phyloP scores from a whole-genome alignment of 2,329 filamentous ascomycete species.

The Cadophora malorum region DNA sequence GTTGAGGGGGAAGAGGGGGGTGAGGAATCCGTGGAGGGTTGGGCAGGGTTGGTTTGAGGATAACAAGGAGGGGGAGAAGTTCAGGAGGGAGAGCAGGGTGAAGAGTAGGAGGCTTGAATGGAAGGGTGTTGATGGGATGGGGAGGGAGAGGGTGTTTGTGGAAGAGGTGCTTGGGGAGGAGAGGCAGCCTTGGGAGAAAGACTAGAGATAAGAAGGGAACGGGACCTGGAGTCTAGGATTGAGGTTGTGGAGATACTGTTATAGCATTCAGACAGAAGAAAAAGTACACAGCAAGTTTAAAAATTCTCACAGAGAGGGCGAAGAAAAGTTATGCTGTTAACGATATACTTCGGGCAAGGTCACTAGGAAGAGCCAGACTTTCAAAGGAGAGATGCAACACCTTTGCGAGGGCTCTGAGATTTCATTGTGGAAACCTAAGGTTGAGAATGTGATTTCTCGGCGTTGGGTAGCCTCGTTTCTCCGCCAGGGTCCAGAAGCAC shows the following conservation, averaged over 20 bases:
- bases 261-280: too few relatives aligned
- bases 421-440: too few relatives aligned
- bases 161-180: slow-evolving; percentile 33
- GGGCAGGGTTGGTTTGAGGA: slow-evolving; percentile 35
- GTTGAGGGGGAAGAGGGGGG: slow-evolving; percentile 38
- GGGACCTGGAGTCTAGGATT: too few relatives aligned
- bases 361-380: background rate
- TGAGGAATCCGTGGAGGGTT: slow-evolving; percentile 42
- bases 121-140: slow-evolving; percentile 3
- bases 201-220: background rate
- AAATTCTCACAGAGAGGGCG: too few relatives aligned
- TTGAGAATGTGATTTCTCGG: too few relatives aligned
- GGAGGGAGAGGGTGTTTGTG: slow-evolving; percentile 7
- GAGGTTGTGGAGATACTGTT: background rate
- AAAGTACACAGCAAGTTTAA: too few relatives aligned
- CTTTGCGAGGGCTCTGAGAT: too few relatives aligned
- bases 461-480: background rate
- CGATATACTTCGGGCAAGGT: too few relatives aligned
- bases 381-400: background rate
- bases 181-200: slow-evolving; percentile 38
- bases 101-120: slow-evolving; percentile 26
- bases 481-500: background rate
- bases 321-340: too few relatives aligned
- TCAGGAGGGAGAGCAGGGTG: slow-evolving; percentile 33
- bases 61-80: slow-evolving; percentile 33